Evolutionary conservation across 345 rosid species (phyloP).

Genomic region (Gossypium bickii): DNA sequence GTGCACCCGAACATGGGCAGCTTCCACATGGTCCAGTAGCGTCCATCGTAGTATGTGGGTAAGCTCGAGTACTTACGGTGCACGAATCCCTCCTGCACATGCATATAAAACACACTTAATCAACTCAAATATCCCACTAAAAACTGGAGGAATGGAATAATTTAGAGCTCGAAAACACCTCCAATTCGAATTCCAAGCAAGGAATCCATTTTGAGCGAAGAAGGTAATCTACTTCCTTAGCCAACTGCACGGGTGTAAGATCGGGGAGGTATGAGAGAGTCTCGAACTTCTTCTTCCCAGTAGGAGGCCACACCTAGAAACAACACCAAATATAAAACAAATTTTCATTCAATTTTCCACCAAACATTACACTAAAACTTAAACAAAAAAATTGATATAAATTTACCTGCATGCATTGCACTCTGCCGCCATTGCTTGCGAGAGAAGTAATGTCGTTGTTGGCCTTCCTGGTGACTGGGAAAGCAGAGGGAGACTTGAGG

Average conservation of each 20-base stretch:
- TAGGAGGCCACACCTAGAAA: constrained; percentile 28
- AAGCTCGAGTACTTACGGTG: constrained; percentile 32
- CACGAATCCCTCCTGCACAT: constrained; percentile 27
- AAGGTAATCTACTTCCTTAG: constrained; percentile 32
- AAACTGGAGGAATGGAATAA: background rate
- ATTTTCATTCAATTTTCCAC: background rate
- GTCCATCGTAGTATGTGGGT: constrained; percentile 44
- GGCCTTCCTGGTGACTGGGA: constrained; percentile 14
- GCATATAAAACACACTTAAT: background rate
- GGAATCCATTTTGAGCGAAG: background rate
- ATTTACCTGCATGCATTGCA: constrained; percentile 17
- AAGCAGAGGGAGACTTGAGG: constrained; percentile 5
- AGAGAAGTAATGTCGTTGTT: constrained; percentile 6
- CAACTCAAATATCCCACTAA: background rate
- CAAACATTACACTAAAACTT: background rate
- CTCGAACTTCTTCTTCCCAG: constrained; percentile 18
- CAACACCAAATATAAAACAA: background rate
- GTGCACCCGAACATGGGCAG: constrained; percentile 55
- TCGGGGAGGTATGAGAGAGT: constrained; percentile 41
- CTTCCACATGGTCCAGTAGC: constrained; percentile 57
- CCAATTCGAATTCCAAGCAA: constrained; percentile 47
- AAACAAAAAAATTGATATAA: background rate
- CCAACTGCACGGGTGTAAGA: constrained; percentile 23
- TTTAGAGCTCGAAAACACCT: constrained; percentile 18
- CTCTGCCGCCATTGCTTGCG: constrained; percentile 20